phyloP scores from a whole-genome alignment of 1,139 yeast genomes.

The Spencermartinsiella ligniputridi region DNA sequence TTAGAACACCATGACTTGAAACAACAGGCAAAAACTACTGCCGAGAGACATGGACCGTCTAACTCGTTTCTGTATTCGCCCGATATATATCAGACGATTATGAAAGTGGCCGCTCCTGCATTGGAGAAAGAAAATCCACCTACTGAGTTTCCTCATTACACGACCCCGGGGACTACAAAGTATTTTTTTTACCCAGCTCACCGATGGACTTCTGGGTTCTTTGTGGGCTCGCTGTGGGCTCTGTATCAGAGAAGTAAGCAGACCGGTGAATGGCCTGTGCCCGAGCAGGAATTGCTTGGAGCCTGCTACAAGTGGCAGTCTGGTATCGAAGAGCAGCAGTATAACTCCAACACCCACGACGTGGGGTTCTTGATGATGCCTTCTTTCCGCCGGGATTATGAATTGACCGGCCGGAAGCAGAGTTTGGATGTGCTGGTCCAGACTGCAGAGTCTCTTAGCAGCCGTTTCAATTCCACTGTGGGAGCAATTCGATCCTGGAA shows the following conservation, averaged over 20 bases:
- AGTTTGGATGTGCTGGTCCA: slow-evolving; percentile 23
- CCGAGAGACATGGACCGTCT: background rate
- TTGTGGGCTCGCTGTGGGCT: slow-evolving; percentile 6
- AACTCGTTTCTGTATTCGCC: background rate
- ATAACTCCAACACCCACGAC: slow-evolving; percentile 31
- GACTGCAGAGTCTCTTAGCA: slow-evolving; percentile 31
- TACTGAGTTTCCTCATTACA: slow-evolving; percentile 8
- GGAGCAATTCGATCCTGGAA: slow-evolving; percentile 28
- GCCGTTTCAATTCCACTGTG: slow-evolving; percentile 26
- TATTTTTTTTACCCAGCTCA: slow-evolving; percentile 2
- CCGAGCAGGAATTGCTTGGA: slow-evolving; percentile 18
- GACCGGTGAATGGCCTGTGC: slow-evolving; percentile 1
- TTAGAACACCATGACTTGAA: background rate
- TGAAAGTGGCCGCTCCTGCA: background rate
- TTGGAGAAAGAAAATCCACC: background rate
- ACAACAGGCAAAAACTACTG: background rate
- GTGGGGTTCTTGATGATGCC: slow-evolving; percentile 32
- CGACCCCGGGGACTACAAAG: slow-evolving; percentile 3
- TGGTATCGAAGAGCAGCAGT: slow-evolving; percentile 22
- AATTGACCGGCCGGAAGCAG: slow-evolving; percentile 18
- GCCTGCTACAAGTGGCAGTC: slow-evolving; percentile 29
- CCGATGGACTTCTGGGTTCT: slow-evolving; percentile 7
- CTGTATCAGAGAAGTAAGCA: slow-evolving; percentile 1
- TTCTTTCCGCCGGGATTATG: slow-evolving; percentile 26
- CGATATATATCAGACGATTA: background rate